Base-by-base conservation (phyloP, 768 basidiomycete species). In the Suillus cothurnatus region DNA sequence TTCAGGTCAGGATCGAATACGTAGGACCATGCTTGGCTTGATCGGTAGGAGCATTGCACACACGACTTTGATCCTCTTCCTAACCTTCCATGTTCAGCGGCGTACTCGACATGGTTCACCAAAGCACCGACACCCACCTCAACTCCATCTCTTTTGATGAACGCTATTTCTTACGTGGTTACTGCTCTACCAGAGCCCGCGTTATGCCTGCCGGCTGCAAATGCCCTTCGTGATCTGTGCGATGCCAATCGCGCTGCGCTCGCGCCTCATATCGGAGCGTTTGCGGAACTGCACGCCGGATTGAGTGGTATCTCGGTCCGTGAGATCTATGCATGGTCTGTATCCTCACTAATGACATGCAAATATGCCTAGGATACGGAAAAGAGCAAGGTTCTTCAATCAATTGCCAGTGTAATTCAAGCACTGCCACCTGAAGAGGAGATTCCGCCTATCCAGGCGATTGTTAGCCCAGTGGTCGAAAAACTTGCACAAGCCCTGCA, bases 401-500 rank as follows among this genome's bases (percentile, higher is more conserved):
- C 92, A 0, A 96, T 98, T 61, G 88, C 94, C 2, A 97, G 95
- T 67, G 94, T 98, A 4, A 92, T 97, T 38, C 93, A 97, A 71
- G 96, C 95, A 0, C 77, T 98, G 58, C 90, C 93, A 0, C 88
- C 93, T 0, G 80, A 80, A 49, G 90, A 94, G 50, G 92, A 87
- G 63, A 89, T 97, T 32, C 83, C 87, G 0, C 92, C 94, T 0
- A 83, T 96, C 0, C 73, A 93, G 85, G 89, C 88, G 0, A 92
- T 97, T 63, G 84, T 94, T 7, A 82, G 80, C 61, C 94, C 94
- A 0, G 87, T 96, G 4, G 78, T 94, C 1, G 82, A 86, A 56
- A 89, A 87, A 69, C 78, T 97, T 0, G 81, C 80, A n/a, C 84
- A 86, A 58, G 86, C 88, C 0, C 71, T 94, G 6, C 84, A 81